Evolutionary conservation across 1,284 basidiomycete genomes (phyloP), one percentile per base, ranked within the genome.

Genomic region (Rhodotorula mucilaginosa): DNA sequence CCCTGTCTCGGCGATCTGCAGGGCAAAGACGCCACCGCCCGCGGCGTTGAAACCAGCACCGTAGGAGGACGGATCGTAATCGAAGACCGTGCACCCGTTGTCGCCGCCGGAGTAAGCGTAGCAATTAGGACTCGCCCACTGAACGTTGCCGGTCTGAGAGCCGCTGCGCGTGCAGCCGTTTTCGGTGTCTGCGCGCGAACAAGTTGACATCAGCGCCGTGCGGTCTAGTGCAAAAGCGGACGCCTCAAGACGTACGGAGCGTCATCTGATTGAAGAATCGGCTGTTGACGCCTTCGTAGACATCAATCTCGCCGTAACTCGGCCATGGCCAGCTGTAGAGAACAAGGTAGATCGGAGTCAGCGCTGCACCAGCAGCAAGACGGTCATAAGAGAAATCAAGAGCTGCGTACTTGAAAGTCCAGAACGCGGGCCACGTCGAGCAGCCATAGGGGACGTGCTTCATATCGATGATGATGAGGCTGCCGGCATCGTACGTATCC

Each of bases 1-100:
- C 69, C 65, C 54, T 5, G 57, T 64, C 13, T 68, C 58, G 26
- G 56, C 62, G 59, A 65, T 57, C 18, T 58, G 46, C 2, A 71
- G 21, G 6, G 70, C 70, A 21, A 61, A 61, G n/a, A 68, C 66
- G 4, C 70, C 70, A 1, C 66, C 70, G 21, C 70, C 70, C 3
- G 67, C 66, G 5, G 34, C 26, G 51, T 71, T 71, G 51, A 71
- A 68, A 29, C 56, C 61, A 18, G 57, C 26, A 7, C 57, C 62
- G 62, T 79, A 79, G 19, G 77, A 77, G 6, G 57, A 65, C 7
- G 76, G 69, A 52, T 72, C 68, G 34, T 67, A 65, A 58, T 78
- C 76, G 51, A 76, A 78, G 12, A 78, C 81, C 8, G 82, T 84
- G 80, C 91, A 93, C 15, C 91, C 91, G 13, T 26, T 26, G 26